Conservation (phyloP, 2,329 filamentous ascomycete species). For the Didymella arachidicola region DNA sequence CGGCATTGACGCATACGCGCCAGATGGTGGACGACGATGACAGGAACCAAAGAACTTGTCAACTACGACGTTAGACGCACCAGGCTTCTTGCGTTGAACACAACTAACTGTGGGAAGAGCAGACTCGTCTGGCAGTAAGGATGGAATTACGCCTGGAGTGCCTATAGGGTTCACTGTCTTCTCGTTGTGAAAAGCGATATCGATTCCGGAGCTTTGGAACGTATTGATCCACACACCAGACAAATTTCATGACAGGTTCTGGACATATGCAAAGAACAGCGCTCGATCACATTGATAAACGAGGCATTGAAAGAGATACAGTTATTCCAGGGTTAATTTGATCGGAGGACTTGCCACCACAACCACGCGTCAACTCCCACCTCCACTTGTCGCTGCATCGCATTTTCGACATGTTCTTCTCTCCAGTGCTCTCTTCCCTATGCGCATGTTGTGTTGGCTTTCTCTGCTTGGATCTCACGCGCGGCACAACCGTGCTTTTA, state of each 20-base stretch:
- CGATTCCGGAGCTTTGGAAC: too few relatives aligned
- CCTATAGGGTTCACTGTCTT: too few relatives aligned
- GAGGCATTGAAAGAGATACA: background rate
- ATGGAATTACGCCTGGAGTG: background rate
- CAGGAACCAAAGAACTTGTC: background rate
- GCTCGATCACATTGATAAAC: background rate
- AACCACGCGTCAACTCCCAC: background rate
- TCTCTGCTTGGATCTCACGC: too few relatives aligned
- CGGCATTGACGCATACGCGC: background rate
- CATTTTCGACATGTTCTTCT: too few relatives aligned
- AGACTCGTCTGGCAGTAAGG: background rate
- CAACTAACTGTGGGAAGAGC: background rate
- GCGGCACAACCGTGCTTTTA: too few relatives aligned
- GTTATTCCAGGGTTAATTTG: too few relatives aligned
- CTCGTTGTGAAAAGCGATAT: too few relatives aligned
- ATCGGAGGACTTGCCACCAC: background rate
- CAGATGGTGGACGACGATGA: background rate
- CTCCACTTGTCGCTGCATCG: too few relatives aligned
- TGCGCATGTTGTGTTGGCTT: background rate
- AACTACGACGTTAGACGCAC: background rate
- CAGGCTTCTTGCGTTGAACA: background rate
- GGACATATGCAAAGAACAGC: background rate
- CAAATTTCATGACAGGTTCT: too few relatives aligned
- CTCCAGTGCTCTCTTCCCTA: too few relatives aligned
- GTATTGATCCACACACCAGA: too few relatives aligned